Conservation (phyloP, 177 flowering plant genomes). For the Vitis hybrid region DNA sequence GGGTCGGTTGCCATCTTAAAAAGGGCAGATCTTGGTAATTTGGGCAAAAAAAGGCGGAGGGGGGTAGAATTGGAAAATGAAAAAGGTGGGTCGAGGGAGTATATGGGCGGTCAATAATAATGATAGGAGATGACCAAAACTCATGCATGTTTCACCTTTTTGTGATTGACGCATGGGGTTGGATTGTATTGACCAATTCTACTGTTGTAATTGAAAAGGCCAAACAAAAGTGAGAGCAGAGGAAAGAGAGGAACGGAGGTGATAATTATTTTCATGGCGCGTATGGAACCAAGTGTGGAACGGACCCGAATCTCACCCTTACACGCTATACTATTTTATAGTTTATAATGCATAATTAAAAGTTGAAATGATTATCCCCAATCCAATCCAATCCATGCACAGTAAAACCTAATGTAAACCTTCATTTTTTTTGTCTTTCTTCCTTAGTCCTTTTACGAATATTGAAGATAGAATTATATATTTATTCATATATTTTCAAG, state of each 20-base stretch:
- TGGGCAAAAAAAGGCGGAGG: neutral
- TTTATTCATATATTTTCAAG: too few relatives aligned
- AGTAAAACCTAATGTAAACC: neutral
- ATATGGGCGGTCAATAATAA: too few relatives aligned
- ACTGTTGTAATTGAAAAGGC: too few relatives aligned
- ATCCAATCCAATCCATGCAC: conserved; percentile 7
- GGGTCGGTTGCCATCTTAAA: too few relatives aligned
- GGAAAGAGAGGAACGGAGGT: neutral
- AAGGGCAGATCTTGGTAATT: too few relatives aligned
- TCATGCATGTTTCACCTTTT: too few relatives aligned
- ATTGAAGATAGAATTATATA: too few relatives aligned
- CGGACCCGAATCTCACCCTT: conserved; percentile 10
- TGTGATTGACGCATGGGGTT: neutral
- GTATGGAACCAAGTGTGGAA: conserved; percentile 2
- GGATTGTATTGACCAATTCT: neutral
- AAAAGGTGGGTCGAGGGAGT: neutral
- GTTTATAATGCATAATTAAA: conserved; percentile 9
- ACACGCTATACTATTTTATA: neutral
- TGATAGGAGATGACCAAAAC: too few relatives aligned
- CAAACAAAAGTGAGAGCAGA: neutral
- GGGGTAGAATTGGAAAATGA: neutral
- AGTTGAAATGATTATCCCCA: conserved; percentile 16
- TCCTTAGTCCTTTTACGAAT: too few relatives aligned
- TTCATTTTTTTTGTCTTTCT: too few relatives aligned
- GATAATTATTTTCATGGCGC: neutral